phyloP scores from a whole-genome alignment of 768 basidiomycete species.

The Cantharellus anzutake region DNA sequence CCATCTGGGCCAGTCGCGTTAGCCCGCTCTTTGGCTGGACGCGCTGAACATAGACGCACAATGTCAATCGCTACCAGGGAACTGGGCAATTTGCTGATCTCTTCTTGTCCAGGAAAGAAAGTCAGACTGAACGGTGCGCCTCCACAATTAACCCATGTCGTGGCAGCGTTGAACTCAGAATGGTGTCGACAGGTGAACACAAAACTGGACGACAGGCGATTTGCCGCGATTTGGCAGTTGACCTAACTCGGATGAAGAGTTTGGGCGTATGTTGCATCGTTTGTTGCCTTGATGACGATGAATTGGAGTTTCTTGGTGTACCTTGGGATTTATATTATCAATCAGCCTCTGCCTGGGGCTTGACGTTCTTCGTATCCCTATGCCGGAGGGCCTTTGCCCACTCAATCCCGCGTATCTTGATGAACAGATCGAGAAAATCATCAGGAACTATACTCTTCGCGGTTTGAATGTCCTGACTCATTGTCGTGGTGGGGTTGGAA shows the following conservation, averaged over 20 bases:
- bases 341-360: conserved; percentile 45
- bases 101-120: conserved; percentile 93
- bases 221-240: conserved; percentile 60
- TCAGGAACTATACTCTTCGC: conserved; percentile 49
- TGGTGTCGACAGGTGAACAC: conserved; percentile 17
- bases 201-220: conserved; percentile 64
- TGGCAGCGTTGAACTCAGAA: conserved; percentile 26
- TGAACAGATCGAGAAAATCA: conserved; percentile 40
- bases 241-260: conserved; percentile 53
- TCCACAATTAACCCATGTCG: conserved; percentile 28
- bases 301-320: conserved; percentile 70
- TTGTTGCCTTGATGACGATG: conserved; percentile 72
- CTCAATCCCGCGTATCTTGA: conserved; percentile 39
- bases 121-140: conserved; percentile 20
- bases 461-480: conserved; percentile 65
- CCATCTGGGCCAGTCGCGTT: no score
- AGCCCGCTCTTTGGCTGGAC: no score
- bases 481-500: conserved; percentile 85
- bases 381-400: conserved; percentile 79
- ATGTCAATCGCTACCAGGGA: background rate
- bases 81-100: conserved; percentile 75
- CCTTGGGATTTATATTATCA: conserved; percentile 63
- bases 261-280: conserved; percentile 65
- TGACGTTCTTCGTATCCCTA: conserved; percentile 69
- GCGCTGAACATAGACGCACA: no score